Percentiles rank a stretch among this genome's conserved stretches.
Conservation (phyloP, 768 basidiomycete genomes). For the Psilocybe sp. region DNA sequence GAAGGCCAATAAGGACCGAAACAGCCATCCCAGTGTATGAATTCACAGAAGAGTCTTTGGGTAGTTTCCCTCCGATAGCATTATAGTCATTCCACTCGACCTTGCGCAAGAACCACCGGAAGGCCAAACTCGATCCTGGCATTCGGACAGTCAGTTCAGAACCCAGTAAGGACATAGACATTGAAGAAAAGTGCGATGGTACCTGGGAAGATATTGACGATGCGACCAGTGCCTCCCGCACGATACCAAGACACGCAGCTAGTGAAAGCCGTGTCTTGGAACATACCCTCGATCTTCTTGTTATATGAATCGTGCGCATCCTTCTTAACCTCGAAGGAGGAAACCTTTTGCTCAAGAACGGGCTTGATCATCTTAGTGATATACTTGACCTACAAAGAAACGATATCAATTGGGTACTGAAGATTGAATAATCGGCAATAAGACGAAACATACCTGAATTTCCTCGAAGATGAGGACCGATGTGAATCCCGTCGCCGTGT, state of each 20-base stretch:
- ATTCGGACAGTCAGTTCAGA: neutral
- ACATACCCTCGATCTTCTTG: conserved; percentile 30
- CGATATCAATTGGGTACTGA: no score
- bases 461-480: conserved; percentile 44
- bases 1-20: no score
- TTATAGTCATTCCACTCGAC: conserved; percentile 33
- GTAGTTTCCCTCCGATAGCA: neutral
- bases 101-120: conserved; percentile 34
- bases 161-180: neutral
- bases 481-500: conserved; percentile 41
- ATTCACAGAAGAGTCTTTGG: neutral
- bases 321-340: conserved; percentile 33
- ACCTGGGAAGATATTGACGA: conserved; percentile 39
- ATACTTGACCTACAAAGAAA: conserved; percentile 33
- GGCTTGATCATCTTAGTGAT: conserved; percentile 38
- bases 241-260: conserved; percentile 42
- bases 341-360: conserved; percentile 29
- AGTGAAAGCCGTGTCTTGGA: conserved; percentile 30
- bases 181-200: conserved; percentile 1
- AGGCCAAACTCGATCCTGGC: conserved; percentile 16
- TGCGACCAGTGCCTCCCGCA: conserved; percentile 31
- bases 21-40: no score
- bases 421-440: no score
- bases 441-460: conserved; percentile 29
- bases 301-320: conserved; percentile 39